Evolutionary conservation across 2,329 filamentous ascomycete genomes (phyloP).

Genomic region (Colletotrichum sp.): DNA sequence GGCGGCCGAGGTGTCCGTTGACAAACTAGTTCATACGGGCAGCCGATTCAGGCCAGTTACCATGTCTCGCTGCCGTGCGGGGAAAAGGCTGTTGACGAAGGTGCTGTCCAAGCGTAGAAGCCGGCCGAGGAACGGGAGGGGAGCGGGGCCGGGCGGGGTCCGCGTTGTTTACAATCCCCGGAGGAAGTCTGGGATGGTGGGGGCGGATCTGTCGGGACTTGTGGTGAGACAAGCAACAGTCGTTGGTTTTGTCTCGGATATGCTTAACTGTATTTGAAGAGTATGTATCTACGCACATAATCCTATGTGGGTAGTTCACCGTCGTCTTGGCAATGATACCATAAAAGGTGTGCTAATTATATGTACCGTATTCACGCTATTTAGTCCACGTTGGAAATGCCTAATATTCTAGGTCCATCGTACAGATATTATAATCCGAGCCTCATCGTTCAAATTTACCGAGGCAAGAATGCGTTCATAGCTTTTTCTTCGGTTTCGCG

Average conservation of each 20-base stretch:
- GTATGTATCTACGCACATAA: background rate
- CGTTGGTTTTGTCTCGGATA: background rate
- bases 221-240: background rate
- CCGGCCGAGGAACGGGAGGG: background rate
- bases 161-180: background rate
- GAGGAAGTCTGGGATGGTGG: background rate
- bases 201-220: background rate
- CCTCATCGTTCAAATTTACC: rapidly evolving
- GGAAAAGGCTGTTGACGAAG: background rate
- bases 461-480: background rate
- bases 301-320: too few relatives aligned
- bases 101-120: background rate
- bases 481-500: background rate
- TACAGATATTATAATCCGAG: background rate
- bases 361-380: background rate
- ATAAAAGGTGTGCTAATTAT: rapidly evolving
- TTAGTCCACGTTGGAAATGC: rapidly evolving
- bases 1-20: background rate
- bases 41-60: too few relatives aligned
- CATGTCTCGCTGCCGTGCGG: background rate
- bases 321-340: background rate
- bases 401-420: rapidly evolving
- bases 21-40: background rate
- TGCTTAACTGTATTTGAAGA: background rate
- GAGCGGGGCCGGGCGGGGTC: background rate